Percentiles rank a stretch among this genome's conserved stretches.
Evolutionary conservation across 140 eudicot genomes (phyloP).

Genomic region (Senecio squalidus): DNA sequence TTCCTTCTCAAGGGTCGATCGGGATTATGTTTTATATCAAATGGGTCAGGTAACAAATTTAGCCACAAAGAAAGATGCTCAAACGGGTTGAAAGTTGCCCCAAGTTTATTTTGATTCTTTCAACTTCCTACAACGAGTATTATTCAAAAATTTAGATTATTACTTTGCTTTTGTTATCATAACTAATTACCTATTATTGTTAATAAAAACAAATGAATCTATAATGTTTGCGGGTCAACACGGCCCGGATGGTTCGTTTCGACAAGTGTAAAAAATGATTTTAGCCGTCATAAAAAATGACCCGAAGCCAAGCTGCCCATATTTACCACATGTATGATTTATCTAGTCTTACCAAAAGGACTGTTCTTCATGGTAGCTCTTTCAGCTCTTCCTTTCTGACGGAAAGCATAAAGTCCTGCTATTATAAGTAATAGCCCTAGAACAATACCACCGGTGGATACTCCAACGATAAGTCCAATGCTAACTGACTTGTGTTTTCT

Average conservation of each 20-base stretch:
- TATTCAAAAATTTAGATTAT: too few species aligned
- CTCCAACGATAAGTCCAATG: slow-evolving; percentile 36
- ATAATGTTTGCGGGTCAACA: too few species aligned
- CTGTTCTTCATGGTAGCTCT: slow-evolving; percentile 33
- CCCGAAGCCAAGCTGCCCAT: neutral
- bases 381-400: slow-evolving; percentile 52
- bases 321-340: neutral
- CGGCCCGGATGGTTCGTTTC: too few species aligned
- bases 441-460: slow-evolving; percentile 33
- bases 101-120: neutral
- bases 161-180: too few species aligned
- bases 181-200: too few species aligned
- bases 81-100: neutral
- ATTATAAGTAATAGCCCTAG: slow-evolving; percentile 35
- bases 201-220: too few species aligned
- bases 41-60: neutral
- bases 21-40: neutral
- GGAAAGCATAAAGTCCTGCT: slow-evolving; percentile 54
- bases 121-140: too few species aligned
- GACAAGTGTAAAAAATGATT: too few species aligned
- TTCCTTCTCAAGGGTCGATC: neutral
- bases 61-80: neutral
- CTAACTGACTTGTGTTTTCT: slow-evolving; percentile 26
- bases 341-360: slow-evolving; percentile 46
- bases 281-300: too few species aligned